Percentiles rank a stretch among this genome's conserved stretches.
These are phyloP conservation scores for Fonsecaea nubica DNA, from an alignment of 2,329 filamentous ascomycete species.

Conservation along the genomic window DNA sequence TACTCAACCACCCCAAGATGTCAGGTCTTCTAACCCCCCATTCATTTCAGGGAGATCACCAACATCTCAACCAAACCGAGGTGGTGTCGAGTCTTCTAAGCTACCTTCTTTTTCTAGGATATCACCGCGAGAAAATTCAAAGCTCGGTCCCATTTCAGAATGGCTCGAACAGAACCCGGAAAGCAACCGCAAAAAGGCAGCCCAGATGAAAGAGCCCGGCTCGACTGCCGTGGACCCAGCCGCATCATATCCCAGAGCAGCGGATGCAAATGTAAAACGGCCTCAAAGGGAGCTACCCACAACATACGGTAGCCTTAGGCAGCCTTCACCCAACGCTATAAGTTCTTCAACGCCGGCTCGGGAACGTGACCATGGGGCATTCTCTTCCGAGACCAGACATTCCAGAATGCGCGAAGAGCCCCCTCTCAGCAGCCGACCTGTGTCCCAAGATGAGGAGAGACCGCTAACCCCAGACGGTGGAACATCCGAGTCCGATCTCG, in stretches of 20 bases:
- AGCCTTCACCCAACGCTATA: background rate
- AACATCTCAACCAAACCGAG: background rate
- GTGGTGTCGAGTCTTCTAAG: background rate
- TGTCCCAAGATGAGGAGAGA: background rate
- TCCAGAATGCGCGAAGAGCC: background rate
- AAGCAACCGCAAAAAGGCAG: slow-evolving; percentile 2
- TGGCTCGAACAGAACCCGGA: background rate
- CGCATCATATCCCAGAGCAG: background rate
- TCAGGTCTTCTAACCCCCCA: background rate
- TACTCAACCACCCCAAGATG: background rate
- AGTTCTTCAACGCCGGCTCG: background rate
- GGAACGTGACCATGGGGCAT: background rate
- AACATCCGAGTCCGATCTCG: background rate
- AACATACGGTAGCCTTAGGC: background rate
- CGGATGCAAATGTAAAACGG: background rate
- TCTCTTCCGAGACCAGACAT: background rate
- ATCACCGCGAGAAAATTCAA: background rate
- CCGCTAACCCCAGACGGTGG: background rate
- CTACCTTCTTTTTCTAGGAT: background rate
- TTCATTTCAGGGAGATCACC: background rate
- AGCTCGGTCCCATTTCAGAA: background rate
- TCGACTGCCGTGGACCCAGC: background rate
- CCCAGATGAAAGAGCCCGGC: background rate
- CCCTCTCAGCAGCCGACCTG: background rate
- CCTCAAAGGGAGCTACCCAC: background rate